These are phyloP conservation scores for Macrolepiota albuminosa DNA, from an alignment of 768 basidiomycete genomes.

Conservation along the genomic window DNA sequence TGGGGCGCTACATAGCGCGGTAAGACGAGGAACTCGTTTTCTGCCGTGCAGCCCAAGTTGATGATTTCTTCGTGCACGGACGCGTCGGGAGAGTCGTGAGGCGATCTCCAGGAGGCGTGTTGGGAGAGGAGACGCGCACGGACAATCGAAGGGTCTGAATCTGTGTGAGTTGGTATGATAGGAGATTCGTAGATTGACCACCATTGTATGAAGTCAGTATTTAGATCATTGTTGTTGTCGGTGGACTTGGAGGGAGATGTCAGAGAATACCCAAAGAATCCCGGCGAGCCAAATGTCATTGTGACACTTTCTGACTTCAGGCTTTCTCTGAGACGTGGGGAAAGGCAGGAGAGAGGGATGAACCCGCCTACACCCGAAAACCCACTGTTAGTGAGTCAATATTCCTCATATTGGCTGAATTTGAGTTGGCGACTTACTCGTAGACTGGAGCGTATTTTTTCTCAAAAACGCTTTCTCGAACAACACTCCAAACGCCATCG, in stretches of 20 bases:
- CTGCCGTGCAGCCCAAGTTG: constrained; percentile 22
- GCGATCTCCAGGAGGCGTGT: constrained; percentile 31
- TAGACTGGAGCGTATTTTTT: constrained; percentile 22
- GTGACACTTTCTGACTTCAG: constrained; percentile 25
- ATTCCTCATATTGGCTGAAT: neutral
- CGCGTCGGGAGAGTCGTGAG: constrained; percentile 22
- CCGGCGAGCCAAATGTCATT: constrained; percentile 33
- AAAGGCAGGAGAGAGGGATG: constrained; percentile 25
- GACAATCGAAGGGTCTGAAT: constrained; percentile 18
- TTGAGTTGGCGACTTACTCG: constrained; percentile 18
- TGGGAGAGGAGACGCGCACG: constrained; percentile 25
- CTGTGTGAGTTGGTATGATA: constrained; percentile 21
- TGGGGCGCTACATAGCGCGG: constrained; percentile 32
- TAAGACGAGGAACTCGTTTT: constrained; percentile 25
- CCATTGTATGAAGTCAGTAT: constrained; percentile 28
- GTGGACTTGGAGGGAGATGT: constrained; percentile 12
- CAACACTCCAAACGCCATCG: constrained; percentile 32
- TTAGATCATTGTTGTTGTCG: constrained; percentile 1
- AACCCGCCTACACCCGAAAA: constrained; percentile 35
- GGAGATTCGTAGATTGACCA: constrained; percentile 36
- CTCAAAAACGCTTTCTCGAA: constrained; percentile 28
- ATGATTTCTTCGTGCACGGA: constrained; percentile 24
- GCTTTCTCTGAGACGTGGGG: constrained; percentile 21
- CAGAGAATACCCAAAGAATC: constrained; percentile 35
- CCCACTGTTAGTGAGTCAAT: constrained; percentile 8